Base-by-base conservation (phyloP, 1,284 basidiomycete species). In the Cutaneotrichosporon dermatis region DNA sequence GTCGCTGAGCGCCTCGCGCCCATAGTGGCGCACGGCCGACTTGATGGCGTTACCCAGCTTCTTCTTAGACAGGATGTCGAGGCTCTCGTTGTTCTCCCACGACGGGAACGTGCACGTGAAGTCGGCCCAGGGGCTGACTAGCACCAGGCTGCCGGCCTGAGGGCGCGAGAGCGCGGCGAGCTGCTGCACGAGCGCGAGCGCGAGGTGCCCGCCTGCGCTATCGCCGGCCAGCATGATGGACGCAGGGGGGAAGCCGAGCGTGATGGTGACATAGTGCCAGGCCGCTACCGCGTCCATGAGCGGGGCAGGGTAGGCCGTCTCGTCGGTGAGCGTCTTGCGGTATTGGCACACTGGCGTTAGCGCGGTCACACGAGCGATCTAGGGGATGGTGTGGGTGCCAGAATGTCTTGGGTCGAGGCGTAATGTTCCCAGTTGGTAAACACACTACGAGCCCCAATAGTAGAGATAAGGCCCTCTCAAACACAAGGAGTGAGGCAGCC, bases 111-210 rank as follows among this genome's bases (percentile, higher is more conserved):
- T 65, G 39, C 59, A 49, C 8, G 63, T 64, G 8, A 85, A 67
- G 68, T 87, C 86, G 2, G 70, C 69, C 83, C 83, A 85, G 0
- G 84, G 84, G 0, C 84, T 85, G 41, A 81, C 73, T 6, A 84
- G 79, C 15, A 86, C 70, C 9, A 86, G 74, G 4, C 75, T 79
- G 15, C 81, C 80, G 4, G 85, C 84, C 39, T 80, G 76, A 0
- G 55, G 41, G 35, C 25, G 8, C 44, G 48, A 51, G 4, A 61
- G 51, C 37, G 54, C 55, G 5, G 54, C 43, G 2, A 64, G 55
- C 55, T 62, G 55, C 36, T 61, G 57, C 34, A 56, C 51, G 33
- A 65, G 48, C 3, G 55, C 36, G 39, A 65, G 64, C 6, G 41
- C 48, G 10, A 62, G 51, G 52, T 65, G 57, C 3, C 42, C 64